Evolutionary conservation across 2,329 filamentous ascomycete genomes (phyloP).

Genomic region (Aspergillus luchuensis): DNA sequence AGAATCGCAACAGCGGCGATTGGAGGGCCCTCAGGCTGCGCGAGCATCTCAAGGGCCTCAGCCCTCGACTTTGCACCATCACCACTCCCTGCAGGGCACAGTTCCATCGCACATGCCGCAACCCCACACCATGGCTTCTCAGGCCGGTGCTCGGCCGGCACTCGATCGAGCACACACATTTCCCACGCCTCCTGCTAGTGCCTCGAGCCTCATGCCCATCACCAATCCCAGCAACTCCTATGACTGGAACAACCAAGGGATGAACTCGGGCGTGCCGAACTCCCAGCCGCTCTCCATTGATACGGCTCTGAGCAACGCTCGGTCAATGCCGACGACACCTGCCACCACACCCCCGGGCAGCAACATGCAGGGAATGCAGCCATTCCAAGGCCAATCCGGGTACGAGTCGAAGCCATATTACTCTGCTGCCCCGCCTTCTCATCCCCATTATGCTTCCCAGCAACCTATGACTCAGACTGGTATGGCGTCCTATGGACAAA

Average conservation of each 20-base stretch:
- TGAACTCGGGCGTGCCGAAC: conserved; percentile 62
- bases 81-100: conserved; percentile 66
- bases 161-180: conserved; percentile 89
- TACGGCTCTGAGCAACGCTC: conserved; percentile 72
- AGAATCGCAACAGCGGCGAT: conserved; percentile 73
- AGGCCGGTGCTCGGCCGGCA: conserved; percentile 66
- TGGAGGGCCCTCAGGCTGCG: conserved; percentile 54
- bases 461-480: conserved; percentile 62
- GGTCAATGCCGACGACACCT: conserved; percentile 87
- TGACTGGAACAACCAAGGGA: conserved; percentile 71
- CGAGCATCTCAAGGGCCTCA: conserved; percentile 68
- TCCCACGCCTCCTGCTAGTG: conserved; percentile 88
- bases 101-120: conserved; percentile 65
- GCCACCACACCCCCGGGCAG: conserved; percentile 84
- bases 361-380: conserved; percentile 73
- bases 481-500: conserved; percentile 67
- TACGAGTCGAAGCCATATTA: conserved; percentile 86
- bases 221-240: conserved; percentile 72
- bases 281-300: conserved; percentile 78
- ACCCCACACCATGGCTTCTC: conserved; percentile 63
- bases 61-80: conserved; percentile 62
- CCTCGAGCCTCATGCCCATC: conserved; percentile 82
- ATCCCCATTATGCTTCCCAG: conserved; percentile 69
- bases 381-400: conserved; percentile 69
- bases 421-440: conserved; percentile 65